These are phyloP conservation scores for Aspergillus bertholletiae DNA, from an alignment of 495 filamentous ascomycete species.

Conservation along the genomic window DNA sequence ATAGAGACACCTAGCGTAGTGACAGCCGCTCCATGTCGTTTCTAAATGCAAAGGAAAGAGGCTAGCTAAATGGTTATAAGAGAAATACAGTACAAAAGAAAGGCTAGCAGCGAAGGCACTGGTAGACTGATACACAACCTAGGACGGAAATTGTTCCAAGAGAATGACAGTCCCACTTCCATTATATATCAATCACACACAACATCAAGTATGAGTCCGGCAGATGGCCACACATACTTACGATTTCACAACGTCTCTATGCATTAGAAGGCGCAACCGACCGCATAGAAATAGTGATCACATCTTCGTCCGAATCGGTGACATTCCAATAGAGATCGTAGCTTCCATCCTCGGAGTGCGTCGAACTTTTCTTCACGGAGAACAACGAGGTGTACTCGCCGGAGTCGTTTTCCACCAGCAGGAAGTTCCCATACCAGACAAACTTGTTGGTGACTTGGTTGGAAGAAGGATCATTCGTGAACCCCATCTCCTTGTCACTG, in stretches of 20 bases:
- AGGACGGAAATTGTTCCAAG: too few relatives aligned
- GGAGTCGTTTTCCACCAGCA: conserved; percentile 22
- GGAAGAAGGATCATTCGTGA: neutral
- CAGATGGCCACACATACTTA: too few relatives aligned
- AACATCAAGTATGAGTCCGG: too few relatives aligned
- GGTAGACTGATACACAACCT: too few relatives aligned
- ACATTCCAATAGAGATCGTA: conserved; percentile 33
- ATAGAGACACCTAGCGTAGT: too few relatives aligned
- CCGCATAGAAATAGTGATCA: conserved; percentile 21
- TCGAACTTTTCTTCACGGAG: conserved; percentile 21
- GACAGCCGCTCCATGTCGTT: too few relatives aligned
- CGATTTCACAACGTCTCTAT: neutral
- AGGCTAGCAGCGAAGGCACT: too few relatives aligned
- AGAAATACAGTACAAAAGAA: too few relatives aligned
- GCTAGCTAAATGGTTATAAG: too few relatives aligned
- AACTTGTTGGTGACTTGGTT: conserved; percentile 23
- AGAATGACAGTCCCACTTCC: too few relatives aligned
- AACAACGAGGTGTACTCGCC: conserved; percentile 28
- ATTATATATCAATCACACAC: too few relatives aligned
- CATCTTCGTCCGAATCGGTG: conserved; percentile 17
- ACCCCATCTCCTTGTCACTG: conserved; percentile 5
- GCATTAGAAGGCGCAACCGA: conserved; percentile 12
- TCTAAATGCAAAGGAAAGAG: too few relatives aligned
- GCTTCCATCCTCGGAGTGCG: conserved; percentile 14
- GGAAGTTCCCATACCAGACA: conserved; percentile 30